These are phyloP conservation scores for Boletus tylopilopsis DNA, from an alignment of 768 basidiomycete species.

Conservation along the genomic window DNA sequence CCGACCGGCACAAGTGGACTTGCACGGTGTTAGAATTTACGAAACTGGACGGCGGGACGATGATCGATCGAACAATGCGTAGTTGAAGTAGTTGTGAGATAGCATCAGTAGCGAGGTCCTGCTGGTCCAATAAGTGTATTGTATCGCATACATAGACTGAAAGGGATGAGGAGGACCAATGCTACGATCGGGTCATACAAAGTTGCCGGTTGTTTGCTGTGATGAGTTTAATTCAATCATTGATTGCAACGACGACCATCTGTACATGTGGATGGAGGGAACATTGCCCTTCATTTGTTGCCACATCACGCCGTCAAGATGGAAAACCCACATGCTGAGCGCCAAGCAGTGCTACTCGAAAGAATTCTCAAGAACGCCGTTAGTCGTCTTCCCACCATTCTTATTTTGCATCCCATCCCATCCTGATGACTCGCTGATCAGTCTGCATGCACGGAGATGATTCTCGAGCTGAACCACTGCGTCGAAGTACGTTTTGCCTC, in stretches of 20 bases:
- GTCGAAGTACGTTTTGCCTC: conserved; percentile 57
- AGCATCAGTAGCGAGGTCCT: conserved; percentile 8
- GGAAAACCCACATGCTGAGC: conserved; percentile 95
- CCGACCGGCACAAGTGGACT: conserved; percentile 19
- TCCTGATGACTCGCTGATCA: conserved; percentile 34
- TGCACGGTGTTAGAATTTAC: conserved; percentile 13
- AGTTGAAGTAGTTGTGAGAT: neutral
- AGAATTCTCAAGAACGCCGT: conserved; percentile 90
- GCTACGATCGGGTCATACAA: no score
- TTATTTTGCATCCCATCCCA: neutral
- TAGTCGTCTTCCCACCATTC: conserved; percentile 23
- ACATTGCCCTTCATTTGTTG: neutral
- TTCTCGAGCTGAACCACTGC: conserved; percentile 85
- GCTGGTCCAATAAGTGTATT: conserved; percentile 13
- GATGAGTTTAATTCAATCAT: neutral
- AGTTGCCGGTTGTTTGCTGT: no score
- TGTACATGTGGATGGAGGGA: no score
- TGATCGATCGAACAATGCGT: neutral
- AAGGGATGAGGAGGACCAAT: conserved; percentile 20
- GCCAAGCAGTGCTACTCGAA: conserved; percentile 86
- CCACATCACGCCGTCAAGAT: conserved; percentile 38
- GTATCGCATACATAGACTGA: neutral
- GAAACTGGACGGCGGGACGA: neutral
- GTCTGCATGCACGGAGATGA: conserved; percentile 92
- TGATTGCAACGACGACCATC: conserved; percentile 1